Conservation (phyloP, 2,329 filamentous ascomycete species). For the Zymoseptoria pseudotritici region DNA sequence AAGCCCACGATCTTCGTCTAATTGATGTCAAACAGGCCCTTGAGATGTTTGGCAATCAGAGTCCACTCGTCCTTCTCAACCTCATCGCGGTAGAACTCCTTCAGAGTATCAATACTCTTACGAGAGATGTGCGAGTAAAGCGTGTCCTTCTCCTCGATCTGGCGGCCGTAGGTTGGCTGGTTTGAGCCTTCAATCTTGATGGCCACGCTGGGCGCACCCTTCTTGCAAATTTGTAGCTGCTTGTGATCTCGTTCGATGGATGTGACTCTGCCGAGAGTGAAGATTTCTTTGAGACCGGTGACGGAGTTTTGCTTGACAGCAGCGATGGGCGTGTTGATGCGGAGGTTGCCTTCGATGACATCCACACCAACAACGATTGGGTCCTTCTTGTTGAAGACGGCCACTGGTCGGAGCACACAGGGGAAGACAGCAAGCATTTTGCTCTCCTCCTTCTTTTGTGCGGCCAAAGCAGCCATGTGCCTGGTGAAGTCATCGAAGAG, state of each 20-base stretch:
- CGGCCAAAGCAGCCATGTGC: conserved; percentile 80
- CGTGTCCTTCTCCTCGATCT: conserved; percentile 82
- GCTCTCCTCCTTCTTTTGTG: conserved; percentile 91
- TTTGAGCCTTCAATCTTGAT: conserved; percentile 93
- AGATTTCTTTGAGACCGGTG: conserved; percentile 74
- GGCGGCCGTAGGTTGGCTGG: conserved; percentile 89
- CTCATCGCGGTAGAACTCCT: conserved; percentile 87
- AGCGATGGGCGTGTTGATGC: conserved; percentile 81
- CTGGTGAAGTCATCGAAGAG: conserved; percentile 94
- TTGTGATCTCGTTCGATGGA: conserved; percentile 98
- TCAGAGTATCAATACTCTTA: conserved; percentile 84
- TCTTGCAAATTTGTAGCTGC: conserved; percentile 83
- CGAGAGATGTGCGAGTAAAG: conserved; percentile 85
- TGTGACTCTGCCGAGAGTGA: conserved; percentile 84
- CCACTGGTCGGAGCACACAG: conserved; percentile 80
- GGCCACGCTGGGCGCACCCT: conserved; percentile 92
- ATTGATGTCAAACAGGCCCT: conserved; percentile 74
- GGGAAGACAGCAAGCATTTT: conserved; percentile 97
- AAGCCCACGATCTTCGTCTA: not conserved
- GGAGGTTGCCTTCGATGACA: conserved; percentile 81
- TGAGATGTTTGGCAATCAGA: conserved; percentile 81
- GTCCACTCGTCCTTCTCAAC: conserved; percentile 90
- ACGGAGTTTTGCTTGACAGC: conserved; percentile 74
- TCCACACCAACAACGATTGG: conserved; percentile 95
- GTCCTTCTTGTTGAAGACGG: conserved; percentile 96